Conservation (phyloP, 2,329 filamentous ascomycete genomes). For the Phoma sp. region DNA sequence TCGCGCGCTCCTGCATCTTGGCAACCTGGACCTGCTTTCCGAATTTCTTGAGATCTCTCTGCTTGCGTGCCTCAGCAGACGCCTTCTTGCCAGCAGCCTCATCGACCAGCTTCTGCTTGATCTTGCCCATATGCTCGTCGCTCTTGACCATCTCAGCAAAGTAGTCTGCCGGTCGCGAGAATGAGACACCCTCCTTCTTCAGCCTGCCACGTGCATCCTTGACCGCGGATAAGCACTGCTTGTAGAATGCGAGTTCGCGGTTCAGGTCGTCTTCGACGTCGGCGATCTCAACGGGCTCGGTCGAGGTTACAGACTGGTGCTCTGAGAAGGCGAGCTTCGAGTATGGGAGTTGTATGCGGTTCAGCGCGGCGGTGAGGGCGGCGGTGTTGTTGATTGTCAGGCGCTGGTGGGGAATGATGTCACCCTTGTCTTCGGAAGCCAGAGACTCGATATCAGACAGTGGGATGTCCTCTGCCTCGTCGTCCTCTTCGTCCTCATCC, state of each 20-base stretch:
- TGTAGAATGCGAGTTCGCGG: conserved; percentile 92
- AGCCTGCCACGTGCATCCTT: conserved; percentile 75
- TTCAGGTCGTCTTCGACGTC: conserved; percentile 91
- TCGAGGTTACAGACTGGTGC: conserved; percentile 78
- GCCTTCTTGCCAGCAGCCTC: conserved; percentile 94
- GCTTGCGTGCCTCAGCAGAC: conserved; percentile 85
- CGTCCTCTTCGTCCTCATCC: conserved; percentile 67
- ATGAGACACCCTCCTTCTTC: conserved; percentile 82
- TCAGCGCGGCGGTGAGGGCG: conserved; percentile 80
- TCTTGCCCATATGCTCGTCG: conserved; percentile 97
- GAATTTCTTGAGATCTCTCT: conserved; percentile 97
- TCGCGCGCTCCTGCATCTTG: conserved; percentile 91
- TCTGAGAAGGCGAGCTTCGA: conserved; percentile 78
- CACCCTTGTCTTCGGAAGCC: conserved; percentile 81
- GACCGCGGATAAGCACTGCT: conserved; percentile 83
- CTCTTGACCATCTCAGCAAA: conserved; percentile 99
- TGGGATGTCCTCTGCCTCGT: conserved; percentile 86
- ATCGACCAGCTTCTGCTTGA: conserved; percentile 91
- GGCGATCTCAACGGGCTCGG: conserved; percentile 73
- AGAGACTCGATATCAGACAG: conserved; percentile 85
- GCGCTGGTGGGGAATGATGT: conserved; percentile 87
- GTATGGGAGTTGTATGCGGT: conserved; percentile 77
- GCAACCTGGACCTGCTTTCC: conserved; percentile 98
- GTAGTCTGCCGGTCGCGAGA: conserved; percentile 90
- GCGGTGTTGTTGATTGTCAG: conserved; percentile 97